Base-by-base conservation (phyloP, 2,329 filamentous ascomycete genomes). In the Escovopsis sp. region DNA sequence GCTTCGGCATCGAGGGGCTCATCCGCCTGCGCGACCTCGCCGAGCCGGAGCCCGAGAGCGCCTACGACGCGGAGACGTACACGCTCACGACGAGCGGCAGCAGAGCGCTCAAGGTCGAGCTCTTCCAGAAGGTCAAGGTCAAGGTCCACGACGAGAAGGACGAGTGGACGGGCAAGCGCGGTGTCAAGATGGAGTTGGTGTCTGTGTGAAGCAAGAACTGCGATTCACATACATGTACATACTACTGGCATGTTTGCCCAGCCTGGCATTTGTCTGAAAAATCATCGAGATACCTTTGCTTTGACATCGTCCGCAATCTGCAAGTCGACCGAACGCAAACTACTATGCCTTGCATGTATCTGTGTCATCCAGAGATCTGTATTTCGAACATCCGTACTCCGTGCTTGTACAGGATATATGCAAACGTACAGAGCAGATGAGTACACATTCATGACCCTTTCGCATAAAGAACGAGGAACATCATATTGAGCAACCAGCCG, bases 121-220 rank as follows among this genome's bases (percentile, higher is more conserved):
- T 98, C 40, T 98, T 98, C 66, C 76, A 90, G 56, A 93, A 88
- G 66, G 81, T 98, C 45, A 72, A 68, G 47, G 88, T 98, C 12
- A 75, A 78, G 53, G 86, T 98, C 44, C 83, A 76, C 48, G 92
- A 96, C 54, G 80, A 93, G 52, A 84, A 87, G 65, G 90, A 98
- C 56, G 84, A 92, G 62, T 75, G 75, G 40, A 94, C 88, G n/a
- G 90, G 90, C 37, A 98, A 96, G 76, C 75, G 90, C 44, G 88
- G 83, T 45, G 80, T 87, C 16, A 85, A 78, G 67, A 70, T 90
- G 66, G 76, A 78, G 58, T 54, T 82, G 50, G 61, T 79, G 15
- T 50, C 50, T 31, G 47, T 50, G 5, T 38, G 30, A 31, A 27
- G 16, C 35, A 33, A 41, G 34, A 31, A 38, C 41, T 39, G 38